phyloP scores from a whole-genome alignment of 2,329 filamentous ascomycete genomes.

The Exophiala spinifera region DNA sequence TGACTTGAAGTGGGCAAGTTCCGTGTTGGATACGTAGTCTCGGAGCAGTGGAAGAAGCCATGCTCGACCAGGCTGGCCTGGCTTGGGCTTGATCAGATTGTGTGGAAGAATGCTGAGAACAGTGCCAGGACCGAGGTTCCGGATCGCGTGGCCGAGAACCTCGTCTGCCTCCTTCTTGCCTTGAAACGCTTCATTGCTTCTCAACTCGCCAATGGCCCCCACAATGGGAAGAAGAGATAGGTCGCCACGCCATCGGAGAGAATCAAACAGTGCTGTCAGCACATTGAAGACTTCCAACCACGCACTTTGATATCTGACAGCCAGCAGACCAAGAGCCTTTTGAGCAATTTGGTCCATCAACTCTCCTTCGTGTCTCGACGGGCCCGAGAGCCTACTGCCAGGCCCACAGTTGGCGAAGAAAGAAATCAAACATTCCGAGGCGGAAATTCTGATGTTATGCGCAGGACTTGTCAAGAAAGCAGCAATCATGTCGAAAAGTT shows the following conservation, averaged over 20 bases:
- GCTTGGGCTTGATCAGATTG: constrained; percentile 74
- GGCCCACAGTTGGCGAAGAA: constrained; percentile 90
- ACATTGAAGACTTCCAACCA: constrained; percentile 95
- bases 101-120: constrained; percentile 80
- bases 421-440: constrained; percentile 90
- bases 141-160: constrained; percentile 81
- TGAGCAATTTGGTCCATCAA: constrained; percentile 73
- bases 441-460: constrained; percentile 89
- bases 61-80: constrained; percentile 77
- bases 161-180: constrained; percentile 94
- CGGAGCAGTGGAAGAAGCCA: constrained; percentile 93
- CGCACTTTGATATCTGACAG: constrained; percentile 86
- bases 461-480: constrained; percentile 81
- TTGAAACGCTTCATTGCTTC: constrained; percentile 80
- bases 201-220: constrained; percentile 78
- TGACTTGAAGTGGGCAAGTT: constrained; percentile 75
- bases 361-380: constrained; percentile 91
- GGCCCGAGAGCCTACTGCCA: constrained; percentile 75
- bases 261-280: constrained; percentile 80
- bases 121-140: constrained; percentile 83
- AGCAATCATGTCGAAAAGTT: constrained; percentile 75
- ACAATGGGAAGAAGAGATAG: constrained; percentile 74
- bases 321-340: constrained; percentile 70
- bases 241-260: constrained; percentile 77
- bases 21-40: constrained; percentile 85